phyloP scores from a whole-genome alignment of 176 grass and related monocot species.

The Tuctoria greenei region DNA sequence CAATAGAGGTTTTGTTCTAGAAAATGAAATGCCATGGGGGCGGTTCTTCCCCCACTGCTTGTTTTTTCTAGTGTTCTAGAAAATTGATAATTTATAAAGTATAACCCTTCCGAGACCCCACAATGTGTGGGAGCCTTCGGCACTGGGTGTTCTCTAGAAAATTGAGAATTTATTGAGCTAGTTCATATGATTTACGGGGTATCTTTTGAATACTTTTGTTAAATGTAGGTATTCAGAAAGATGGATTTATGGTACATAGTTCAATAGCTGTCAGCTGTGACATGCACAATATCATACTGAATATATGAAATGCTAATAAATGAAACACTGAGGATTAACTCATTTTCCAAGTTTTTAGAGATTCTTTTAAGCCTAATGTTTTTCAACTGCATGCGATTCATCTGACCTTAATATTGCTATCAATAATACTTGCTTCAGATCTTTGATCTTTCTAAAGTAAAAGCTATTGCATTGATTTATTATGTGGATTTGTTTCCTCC shows the following conservation, averaged over 20 bases:
- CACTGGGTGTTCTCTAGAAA: not conserved
- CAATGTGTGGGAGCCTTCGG: too few relatives aligned
- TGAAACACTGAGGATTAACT: not conserved
- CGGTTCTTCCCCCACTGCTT: too few relatives aligned
- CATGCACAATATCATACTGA: not conserved
- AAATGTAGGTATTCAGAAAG: constrained; percentile 10
- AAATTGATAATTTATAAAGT: too few relatives aligned
- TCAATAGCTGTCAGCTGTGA: constrained; percentile 22
- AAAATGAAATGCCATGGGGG: too few relatives aligned
- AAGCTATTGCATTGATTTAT: constrained; percentile 4
- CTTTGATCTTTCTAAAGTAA: constrained; percentile 15
- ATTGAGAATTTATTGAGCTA: constrained; percentile 21
- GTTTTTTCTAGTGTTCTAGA: too few relatives aligned
- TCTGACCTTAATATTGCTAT: not conserved
- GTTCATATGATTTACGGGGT: constrained; percentile 7
- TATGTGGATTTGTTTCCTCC: constrained; percentile 19
- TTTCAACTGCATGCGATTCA: constrained; percentile 25
- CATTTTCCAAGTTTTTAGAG: not conserved
- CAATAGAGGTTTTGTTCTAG: constrained; percentile 6
- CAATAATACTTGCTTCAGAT: constrained; percentile 14
- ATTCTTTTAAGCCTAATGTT: constrained; percentile 7
- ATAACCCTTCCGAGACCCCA: too few relatives aligned
- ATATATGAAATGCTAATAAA: constrained; percentile 22
- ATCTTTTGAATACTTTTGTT: not conserved
- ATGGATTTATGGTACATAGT: not conserved